A percentile compares a stretch with the other conserved stretches of the same genome.
phyloP scores from a whole-genome alignment of 1,284 basidiomycete genomes.

The Ceratobasidium sp. region DNA sequence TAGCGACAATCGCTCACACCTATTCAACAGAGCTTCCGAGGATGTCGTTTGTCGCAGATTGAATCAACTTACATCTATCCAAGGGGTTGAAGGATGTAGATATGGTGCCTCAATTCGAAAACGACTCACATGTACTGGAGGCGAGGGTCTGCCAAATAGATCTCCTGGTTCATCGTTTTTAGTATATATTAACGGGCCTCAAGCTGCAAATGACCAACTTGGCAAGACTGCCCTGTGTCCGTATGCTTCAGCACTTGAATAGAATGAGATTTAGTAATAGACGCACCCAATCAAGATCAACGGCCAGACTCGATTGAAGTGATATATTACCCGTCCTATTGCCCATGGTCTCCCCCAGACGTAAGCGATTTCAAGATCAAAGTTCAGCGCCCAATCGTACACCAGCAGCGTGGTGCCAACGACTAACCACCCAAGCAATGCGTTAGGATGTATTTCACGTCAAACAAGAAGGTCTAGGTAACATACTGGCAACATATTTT shows the following conservation, averaged over 20 bases:
- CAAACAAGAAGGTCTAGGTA: neutral
- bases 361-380: conserved; percentile 8
- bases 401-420: neutral
- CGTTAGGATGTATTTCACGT: neutral
- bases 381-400: conserved; percentile 1
- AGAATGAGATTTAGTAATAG: neutral
- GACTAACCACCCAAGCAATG: neutral
- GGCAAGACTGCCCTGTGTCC: neutral
- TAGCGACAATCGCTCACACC: neutral
- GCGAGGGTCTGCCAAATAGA: neutral
- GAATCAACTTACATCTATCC: neutral
- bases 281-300: conserved; percentile 1
- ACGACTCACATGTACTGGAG: neutral
- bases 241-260: neutral
- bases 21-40: neutral
- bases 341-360: conserved; percentile 3
- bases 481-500: conserved; percentile 10
- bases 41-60: too few species aligned
- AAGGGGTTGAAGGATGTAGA: neutral
- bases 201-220: neutral
- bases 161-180: neutral
- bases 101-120: too few species aligned
- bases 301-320: conserved; percentile 17
- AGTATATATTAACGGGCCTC: neutral
- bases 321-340: conserved; percentile 3